Conservation (phyloP, 2,329 filamentous ascomycete species). For the Xylaria digitata region DNA sequence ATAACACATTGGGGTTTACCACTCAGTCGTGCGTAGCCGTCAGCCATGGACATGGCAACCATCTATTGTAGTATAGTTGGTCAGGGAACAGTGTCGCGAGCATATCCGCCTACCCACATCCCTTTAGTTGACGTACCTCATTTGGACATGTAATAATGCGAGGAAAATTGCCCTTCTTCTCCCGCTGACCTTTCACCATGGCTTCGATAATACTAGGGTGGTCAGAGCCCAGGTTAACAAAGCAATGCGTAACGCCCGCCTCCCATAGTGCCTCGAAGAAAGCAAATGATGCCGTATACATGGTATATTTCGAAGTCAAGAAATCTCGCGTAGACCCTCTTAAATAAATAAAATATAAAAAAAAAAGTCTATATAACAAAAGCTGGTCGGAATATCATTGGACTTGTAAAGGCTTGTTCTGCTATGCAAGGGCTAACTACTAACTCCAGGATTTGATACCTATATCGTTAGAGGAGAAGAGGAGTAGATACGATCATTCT, state of each 20-base stretch:
- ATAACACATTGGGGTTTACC: slow-evolving; percentile 81
- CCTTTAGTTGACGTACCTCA: slow-evolving; percentile 63
- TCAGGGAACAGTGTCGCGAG: slow-evolving; percentile 12
- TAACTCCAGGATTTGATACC: neutral
- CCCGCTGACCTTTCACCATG: slow-evolving; percentile 79
- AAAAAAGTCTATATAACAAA: slow-evolving; percentile 1
- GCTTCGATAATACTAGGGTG: slow-evolving; percentile 84
- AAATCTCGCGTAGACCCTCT: neutral
- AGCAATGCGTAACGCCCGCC: slow-evolving; percentile 54
- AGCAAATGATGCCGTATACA: slow-evolving; percentile 75
- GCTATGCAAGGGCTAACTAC: neutral
- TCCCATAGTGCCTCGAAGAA: slow-evolving; percentile 66
- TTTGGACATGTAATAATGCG: slow-evolving; percentile 83
- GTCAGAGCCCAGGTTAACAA: slow-evolving; percentile 76
- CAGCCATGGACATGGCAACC: slow-evolving; percentile 86
- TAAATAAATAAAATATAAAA: neutral
- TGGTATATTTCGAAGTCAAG: slow-evolving; percentile 35
- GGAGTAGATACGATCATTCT: slow-evolving; percentile 6
- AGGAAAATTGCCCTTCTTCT: slow-evolving; percentile 73
- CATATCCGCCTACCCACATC: neutral
- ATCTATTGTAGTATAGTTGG: slow-evolving; percentile 66
- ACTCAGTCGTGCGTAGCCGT: slow-evolving; percentile 80
- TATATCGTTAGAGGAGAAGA: neutral
- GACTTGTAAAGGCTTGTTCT: neutral
- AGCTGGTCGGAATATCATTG: neutral